Evolutionary conservation across 1,139 yeast species (phyloP), one percentile per base, ranked within the genome.

Genomic region (Geotrichum fermentans): DNA sequence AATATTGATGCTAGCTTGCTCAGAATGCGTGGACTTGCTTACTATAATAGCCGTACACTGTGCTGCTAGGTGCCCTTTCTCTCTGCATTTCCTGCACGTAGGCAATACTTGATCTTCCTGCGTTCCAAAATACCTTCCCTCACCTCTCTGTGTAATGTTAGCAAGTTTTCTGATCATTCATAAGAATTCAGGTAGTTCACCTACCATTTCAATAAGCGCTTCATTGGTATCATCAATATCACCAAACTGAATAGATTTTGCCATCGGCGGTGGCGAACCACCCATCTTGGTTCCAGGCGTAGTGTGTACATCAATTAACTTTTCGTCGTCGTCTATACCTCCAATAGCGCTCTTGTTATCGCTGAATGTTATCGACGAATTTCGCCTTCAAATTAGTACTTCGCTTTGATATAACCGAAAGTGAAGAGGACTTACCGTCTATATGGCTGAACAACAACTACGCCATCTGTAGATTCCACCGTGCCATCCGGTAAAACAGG

Each of bases 121-220:
- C 4, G 73, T 77, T 8, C 96, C 97, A 63, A 89, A 89, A 60
- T 89, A 89, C 45, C 96, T 72, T 0, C 96, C 96, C 55, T 81
- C 86, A 3, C 96, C 96, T 58, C 96, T 70, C 52, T 67, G 21
- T 10, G n/a, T 2, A 8, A 10, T 21, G 30, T 37, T 37, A 37
- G 40, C 28, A 4, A n/a, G 13, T 37, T 8, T 5, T 21, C 28
- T 11, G 21, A 26, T 18, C 11, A 14, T 14, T 6, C 21, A n/a
- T n/a, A n/a, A n/a, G n/a, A n/a, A n/a, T n/a, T n/a, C n/a, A n/a
- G n/a, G n/a, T n/a, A n/a, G 8, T 7, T 14, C 2, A 16, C 33
- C 4, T 39, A 39, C 42, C 55, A 26, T 58, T 52, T 43, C 71
- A 53, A 55, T 38, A 18, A 53, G 37, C 14, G 40, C 52, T 18